Evolutionary conservation across 1,139 yeast genomes (phyloP), one percentile per base, ranked within the genome.

Genomic region (Barnettozyma hawaiiensis): DNA sequence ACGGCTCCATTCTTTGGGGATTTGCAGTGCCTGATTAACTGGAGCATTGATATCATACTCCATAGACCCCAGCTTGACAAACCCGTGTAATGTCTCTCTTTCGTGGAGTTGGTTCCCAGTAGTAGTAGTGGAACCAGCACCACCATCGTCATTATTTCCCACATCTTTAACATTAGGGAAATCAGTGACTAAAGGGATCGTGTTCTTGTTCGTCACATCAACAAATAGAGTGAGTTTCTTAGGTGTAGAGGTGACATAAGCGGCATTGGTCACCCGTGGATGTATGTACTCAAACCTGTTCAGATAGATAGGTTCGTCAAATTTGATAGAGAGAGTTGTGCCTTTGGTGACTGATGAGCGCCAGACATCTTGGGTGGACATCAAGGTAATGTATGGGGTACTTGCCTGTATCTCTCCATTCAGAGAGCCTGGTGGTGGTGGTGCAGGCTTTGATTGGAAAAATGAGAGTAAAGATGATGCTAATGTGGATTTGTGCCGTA

Each of bases 211-310:
- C n/a, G 21, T 19, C 19, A 39, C 39, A 36, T 56, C 52, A 10
- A 65, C 60, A 41, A 54, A 66, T 1, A 67, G 40, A 3, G 65
- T 55, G 1, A 64, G 50, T 2, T 35, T 39, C 35, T 53, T 59
- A 3, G 71, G 71, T 9, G 67, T 64, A 3, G 70, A 64, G 19
- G 63, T 59, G 55, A 65, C 54, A 22, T 63, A 45, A 26, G 53
- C 54, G 24, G 50, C 51, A 46, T 64, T 64, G 11, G 55, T 46
- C 20, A 64, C 60, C 23, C 64, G 52, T 8, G 61, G 62, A 45
- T 66, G 70, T 4, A 54, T 18, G 47, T 66, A 66, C 4, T 53
- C 48, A n/a, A 66, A 37, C 24, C 53, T 58, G 11, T 60, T 62
- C 39, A 66, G 40, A 45, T 60, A 62, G 2, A 65, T 47, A 11